Evolutionary conservation across 1,139 yeast species (phyloP), one percentile per base, ranked within the genome.

Genomic region (Lodderomyces theae): DNA sequence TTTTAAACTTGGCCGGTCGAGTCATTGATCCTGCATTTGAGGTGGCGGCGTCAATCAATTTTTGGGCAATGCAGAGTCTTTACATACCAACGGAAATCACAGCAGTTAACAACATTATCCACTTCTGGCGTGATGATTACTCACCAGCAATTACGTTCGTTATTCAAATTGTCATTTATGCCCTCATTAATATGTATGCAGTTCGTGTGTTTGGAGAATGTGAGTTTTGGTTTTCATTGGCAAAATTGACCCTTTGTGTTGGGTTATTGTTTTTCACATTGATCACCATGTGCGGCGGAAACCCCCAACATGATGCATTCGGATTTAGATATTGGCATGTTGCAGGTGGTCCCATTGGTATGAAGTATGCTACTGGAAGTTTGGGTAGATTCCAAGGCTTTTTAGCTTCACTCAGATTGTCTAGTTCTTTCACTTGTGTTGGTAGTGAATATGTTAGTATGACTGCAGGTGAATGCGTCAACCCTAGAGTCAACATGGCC

Each of bases 401-500:
- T 52, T 60, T 84, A 45, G 77, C 79, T 2, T 80, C 86, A 46
- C 55, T 85, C 37, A 34, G 48, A 33, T 72, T 74, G 36, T 72
- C 74, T 34, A 84, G 85, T 18, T 69, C 79, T 12, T 86, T 82
- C 60, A 80, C 89, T 10, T 77, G 85, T 49, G 89, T 88, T 8
- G 95, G 95, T 3, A 92, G 95, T 2, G 95, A 87, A 59, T 86
- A 86, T 54, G 79, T 87, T 48, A 76, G 89, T 1, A 82, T 86
- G 88, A 77, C 82, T 39, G 92, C 95, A 2, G 92, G 90, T 45
- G 96, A 87, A 60, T 82, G 88, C 3, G 66, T 73, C 25, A 76
- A 85, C 54, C 96, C 96, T 18, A 74, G 95, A 45, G 77, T 77
- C 50, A 80, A 79, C n/a, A 66, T 88, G 60, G 92, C 92, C 17